Conservation (phyloP, 1,284 basidiomycete species). For the Sanghuangporus sanghuang region DNA sequence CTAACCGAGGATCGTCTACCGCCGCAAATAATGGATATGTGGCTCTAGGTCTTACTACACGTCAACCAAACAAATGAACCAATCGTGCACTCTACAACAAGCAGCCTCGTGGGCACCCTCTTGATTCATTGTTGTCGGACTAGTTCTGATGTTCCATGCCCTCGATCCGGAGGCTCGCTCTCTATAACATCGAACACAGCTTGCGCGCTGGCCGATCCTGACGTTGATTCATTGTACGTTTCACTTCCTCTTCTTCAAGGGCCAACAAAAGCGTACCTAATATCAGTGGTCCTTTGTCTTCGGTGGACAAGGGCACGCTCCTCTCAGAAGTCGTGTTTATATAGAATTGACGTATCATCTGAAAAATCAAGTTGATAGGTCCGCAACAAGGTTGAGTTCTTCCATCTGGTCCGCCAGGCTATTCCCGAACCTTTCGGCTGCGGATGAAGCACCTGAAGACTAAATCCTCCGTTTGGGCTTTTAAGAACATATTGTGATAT, state of each 20-base stretch:
- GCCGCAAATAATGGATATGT: background rate
- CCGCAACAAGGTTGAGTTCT: background rate
- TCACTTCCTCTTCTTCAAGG: background rate
- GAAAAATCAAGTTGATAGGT: background rate
- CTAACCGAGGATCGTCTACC: background rate
- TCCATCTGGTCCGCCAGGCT: background rate
- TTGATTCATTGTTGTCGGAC: background rate
- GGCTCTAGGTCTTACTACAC: background rate
- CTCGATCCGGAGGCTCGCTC: background rate
- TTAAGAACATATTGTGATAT: background rate
- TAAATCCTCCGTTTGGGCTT: background rate
- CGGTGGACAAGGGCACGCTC: background rate
- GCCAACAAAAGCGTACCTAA: background rate
- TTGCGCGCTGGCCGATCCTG: background rate
- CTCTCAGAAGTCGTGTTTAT: background rate
- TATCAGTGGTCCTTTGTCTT: background rate
- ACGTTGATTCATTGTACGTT: background rate
- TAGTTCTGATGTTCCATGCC: background rate
- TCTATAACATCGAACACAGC: background rate
- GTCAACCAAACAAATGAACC: background rate
- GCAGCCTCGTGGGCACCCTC: conserved; percentile 3
- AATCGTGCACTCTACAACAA: background rate
- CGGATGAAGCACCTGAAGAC: background rate
- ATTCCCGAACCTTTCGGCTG: background rate
- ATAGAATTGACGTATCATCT: background rate